Conservation (phyloP, 2,329 filamentous ascomycete species). For the Penicillium sp. region DNA sequence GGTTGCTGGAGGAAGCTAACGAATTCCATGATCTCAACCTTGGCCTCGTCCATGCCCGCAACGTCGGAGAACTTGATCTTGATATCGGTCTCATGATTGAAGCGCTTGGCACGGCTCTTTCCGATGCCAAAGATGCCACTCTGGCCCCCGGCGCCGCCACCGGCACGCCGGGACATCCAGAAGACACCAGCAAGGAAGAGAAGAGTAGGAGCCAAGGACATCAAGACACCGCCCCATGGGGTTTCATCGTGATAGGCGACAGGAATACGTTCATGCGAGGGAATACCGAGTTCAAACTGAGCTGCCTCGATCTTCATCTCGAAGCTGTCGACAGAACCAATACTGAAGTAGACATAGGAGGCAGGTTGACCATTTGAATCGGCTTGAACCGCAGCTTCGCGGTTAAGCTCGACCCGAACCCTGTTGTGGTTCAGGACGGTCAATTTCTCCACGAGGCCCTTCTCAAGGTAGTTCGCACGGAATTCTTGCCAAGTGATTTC, state of each 20-base stretch:
- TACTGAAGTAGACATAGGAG: constrained; percentile 89
- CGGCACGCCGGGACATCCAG: constrained; percentile 74
- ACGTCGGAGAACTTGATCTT: constrained; percentile 98
- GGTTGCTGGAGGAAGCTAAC: constrained; percentile 95
- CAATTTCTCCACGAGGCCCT: constrained; percentile 91
- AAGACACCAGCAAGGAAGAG: constrained; percentile 79
- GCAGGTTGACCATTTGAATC: constrained; percentile 68
- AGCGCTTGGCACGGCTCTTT: constrained; percentile 92
- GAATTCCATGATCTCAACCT: constrained; percentile 98
- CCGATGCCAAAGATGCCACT: constrained; percentile 93
- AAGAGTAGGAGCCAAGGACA: constrained; percentile 83
- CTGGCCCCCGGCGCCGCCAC: constrained; percentile 60
- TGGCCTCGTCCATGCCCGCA: constrained; percentile 96
- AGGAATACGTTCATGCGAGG: constrained; percentile 82
- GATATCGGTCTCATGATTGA: constrained; percentile 94
- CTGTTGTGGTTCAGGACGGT: constrained; percentile 72
- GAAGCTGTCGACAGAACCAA: constrained; percentile 90
- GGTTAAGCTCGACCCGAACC: constrained; percentile 77
- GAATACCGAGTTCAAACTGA: constrained; percentile 82
- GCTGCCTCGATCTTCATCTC: constrained; percentile 85
- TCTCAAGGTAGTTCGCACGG: constrained; percentile 87
- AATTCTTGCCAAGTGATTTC: constrained; percentile 99
- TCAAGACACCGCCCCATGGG: constrained; percentile 65
- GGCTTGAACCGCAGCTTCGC: constrained; percentile 66
- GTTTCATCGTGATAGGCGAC: constrained; percentile 82